A percentile compares a stretch with the other conserved stretches of the same genome.
phyloP scores from a whole-genome alignment of 2,329 filamentous ascomycete genomes.

The Claviceps monticola region DNA sequence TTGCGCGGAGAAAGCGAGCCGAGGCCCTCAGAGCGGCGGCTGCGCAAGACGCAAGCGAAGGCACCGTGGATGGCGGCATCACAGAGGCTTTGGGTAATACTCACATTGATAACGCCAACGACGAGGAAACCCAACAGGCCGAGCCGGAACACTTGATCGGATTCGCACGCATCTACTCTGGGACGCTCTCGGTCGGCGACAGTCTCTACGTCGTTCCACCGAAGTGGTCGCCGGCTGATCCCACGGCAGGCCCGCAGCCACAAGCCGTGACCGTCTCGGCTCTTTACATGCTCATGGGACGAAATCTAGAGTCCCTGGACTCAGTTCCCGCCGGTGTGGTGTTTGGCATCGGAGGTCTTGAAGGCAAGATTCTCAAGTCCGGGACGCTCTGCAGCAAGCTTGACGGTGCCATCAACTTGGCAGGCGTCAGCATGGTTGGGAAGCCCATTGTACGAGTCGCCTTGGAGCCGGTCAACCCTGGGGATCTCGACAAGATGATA shows the following conservation, averaged over 20 bases:
- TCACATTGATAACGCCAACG: conserved; percentile 39
- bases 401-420: conserved; percentile 78
- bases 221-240: conserved; percentile 76
- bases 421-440: conserved; percentile 64
- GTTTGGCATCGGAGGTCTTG: conserved; percentile 86
- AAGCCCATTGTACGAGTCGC: conserved; percentile 93
- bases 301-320: conserved; percentile 67
- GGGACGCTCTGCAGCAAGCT: conserved; percentile 84
- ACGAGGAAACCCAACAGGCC: conserved; percentile 38
- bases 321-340: conserved; percentile 87
- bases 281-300: conserved; percentile 91
- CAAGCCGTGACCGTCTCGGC: conserved; percentile 74
- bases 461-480: conserved; percentile 82
- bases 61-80: conserved; percentile 40
- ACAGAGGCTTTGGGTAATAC: conserved; percentile 47
- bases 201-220: conserved; percentile 81
- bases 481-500: conserved; percentile 91
- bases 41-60: conserved; percentile 32
- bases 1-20: conserved; percentile 77
- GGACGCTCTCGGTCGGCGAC: conserved; percentile 78
- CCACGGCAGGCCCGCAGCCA: conserved; percentile 57
- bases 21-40: conserved; percentile 67
- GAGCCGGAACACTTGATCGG: conserved; percentile 85
- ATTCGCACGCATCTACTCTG: conserved; percentile 88
- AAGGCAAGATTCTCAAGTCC: conserved; percentile 88